phyloP scores from a whole-genome alignment of 1,139 yeast genomes.

The Debaryomycetaceae sp. region DNA sequence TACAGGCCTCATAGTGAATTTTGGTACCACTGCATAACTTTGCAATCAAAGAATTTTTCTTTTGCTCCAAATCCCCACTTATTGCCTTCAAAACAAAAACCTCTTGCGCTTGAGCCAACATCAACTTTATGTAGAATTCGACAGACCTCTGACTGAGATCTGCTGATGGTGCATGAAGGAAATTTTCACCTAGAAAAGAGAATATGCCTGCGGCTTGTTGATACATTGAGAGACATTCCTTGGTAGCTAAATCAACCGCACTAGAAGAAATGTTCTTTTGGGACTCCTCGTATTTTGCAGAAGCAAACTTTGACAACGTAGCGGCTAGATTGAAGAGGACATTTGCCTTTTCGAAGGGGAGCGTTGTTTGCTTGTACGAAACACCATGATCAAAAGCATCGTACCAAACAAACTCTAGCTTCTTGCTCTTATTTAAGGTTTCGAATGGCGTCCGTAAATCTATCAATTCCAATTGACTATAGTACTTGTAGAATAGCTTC shows the following conservation, averaged over 20 bases:
- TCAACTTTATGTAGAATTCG: conserved; percentile 57
- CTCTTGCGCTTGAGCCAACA: conserved; percentile 89
- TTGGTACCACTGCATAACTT: conserved; percentile 67
- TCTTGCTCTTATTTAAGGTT: conserved; percentile 46
- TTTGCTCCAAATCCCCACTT: conserved; percentile 42
- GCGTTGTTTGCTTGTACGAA: conserved; percentile 45
- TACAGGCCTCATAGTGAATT: conserved; percentile 51
- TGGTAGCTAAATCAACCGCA: conserved; percentile 39
- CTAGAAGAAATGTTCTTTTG: conserved; percentile 44
- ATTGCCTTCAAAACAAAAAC: conserved; percentile 66
- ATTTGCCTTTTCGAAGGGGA: conserved; percentile 90
- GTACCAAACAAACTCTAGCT: conserved; percentile 72
- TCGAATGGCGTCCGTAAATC: conserved; percentile 72
- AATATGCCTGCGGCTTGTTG: conserved; percentile 82
- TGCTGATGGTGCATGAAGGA: conserved; percentile 83
- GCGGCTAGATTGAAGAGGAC: conserved; percentile 63
- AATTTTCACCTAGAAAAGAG: conserved; percentile 71
- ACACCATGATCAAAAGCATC: conserved; percentile 57
- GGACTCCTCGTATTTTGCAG: conserved; percentile 38
- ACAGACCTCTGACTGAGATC: conserved; percentile 74
- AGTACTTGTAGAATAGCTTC: conserved; percentile 62
- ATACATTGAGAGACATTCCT: conserved; percentile 56
- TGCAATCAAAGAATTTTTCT: conserved; percentile 65
- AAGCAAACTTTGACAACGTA: conserved; percentile 45
- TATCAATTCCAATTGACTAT: conserved; percentile 76